Base-by-base conservation (phyloP, 1,139 yeast species). In the Kodamaea sp. region DNA sequence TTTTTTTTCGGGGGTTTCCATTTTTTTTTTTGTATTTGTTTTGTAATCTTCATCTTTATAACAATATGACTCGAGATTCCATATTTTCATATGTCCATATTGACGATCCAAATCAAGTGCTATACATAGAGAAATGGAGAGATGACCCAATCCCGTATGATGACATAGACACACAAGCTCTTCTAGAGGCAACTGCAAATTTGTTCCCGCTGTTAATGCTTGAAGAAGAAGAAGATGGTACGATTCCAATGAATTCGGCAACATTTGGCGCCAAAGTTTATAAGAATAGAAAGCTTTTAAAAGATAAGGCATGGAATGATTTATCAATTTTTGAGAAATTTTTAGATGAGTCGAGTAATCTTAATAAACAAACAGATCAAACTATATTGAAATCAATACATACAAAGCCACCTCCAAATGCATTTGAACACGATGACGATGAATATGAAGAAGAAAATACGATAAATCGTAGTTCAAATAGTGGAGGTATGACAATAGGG, bases 191-290 rank as follows among this genome's bases (percentile, higher is more conserved):
- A 4, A 65, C 73, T 1, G 47, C 66, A 9, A 52, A 44, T 30
- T 45, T 67, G 27, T 68, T 67, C 44, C 73, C 75, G 3, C 64
- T 58, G 37, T 54, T 61, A 31, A 52, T 67, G 12, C 52, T 67
- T 1, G 74, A 70, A 22, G 71, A 65, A 36, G 75, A 70, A 31
- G 74, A 68, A 35, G 75, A 69, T 37, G 72, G 67, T 7, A 60
- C 63, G 11, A 55, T 68, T 7, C 68, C 72, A 6, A 55, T 65
- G 34, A 65, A 59, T 37, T 59, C 69, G 12, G 53, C 68, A n/a
- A 60, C 58, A 12, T 60, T 67, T 38, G 73, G 73, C 8, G 65
- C 70, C 12, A 70, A 68, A 38, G 57, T 61, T 25, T 58, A 64
- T 46, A 69, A 69, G 44, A 65, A 65, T 45, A 52, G 67, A 31